phyloP scores from a whole-genome alignment of 441 rosid species.

The Gossypium davidsonii region DNA sequence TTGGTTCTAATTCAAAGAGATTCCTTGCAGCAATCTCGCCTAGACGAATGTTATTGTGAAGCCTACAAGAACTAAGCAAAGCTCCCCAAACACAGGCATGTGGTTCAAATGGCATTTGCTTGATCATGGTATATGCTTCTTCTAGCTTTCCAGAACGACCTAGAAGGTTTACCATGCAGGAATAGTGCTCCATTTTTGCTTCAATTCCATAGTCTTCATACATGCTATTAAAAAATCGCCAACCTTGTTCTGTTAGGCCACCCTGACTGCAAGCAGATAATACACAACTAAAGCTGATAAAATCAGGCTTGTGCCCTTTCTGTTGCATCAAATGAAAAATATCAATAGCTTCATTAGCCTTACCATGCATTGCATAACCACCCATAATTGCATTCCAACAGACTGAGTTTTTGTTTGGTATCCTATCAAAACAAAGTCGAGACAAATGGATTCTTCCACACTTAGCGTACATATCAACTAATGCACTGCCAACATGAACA shows the following conservation, averaged over 20 bases:
- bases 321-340: constrained; percentile 40
- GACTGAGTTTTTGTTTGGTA: constrained; percentile 44
- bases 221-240: constrained; percentile 40
- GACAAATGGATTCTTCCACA: constrained; percentile 52
- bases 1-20: constrained; percentile 42
- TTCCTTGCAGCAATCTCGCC: constrained; percentile 48
- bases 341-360: constrained; percentile 39
- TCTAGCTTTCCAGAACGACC: constrained; percentile 49
- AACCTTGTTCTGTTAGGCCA: constrained; percentile 45
- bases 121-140: constrained; percentile 46
- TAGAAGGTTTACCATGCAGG: constrained; percentile 59
- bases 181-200: constrained; percentile 54
- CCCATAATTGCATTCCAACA: constrained; percentile 59
- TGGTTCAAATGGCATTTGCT: constrained; percentile 47
- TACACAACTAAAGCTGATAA: constrained; percentile 44
- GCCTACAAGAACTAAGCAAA: constrained; percentile 53
- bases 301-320: constrained; percentile 43
- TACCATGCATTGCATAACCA: constrained; percentile 62
- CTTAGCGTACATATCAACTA: constrained; percentile 63
- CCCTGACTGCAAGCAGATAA: constrained; percentile 56
- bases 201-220: constrained; percentile 37
- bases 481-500: constrained; percentile 50
- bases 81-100: constrained; percentile 64
- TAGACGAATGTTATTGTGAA: constrained; percentile 35
- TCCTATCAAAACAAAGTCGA: constrained; percentile 39